phyloP scores from a whole-genome alignment of 495 filamentous ascomycete species.

The Xylaria sp. region DNA sequence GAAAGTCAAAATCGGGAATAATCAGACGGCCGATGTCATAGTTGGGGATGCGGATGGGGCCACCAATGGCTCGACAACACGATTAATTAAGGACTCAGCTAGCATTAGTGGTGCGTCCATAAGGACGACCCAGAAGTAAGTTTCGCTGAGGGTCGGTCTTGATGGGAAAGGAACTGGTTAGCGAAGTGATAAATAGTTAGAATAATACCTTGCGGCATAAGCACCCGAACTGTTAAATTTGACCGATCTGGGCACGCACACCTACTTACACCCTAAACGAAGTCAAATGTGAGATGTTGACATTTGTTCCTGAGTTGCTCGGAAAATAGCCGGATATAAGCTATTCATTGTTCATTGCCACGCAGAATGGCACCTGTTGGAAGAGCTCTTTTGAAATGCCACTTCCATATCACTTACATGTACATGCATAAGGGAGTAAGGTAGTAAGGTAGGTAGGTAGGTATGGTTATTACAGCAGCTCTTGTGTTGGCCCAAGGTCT shows the following conservation, averaged over 20 bases:
- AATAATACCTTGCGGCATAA: not conserved
- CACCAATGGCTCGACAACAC: constrained; percentile 28
- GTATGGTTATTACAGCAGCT: too few relatives aligned
- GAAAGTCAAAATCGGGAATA: constrained; percentile 75
- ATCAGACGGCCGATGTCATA: constrained; percentile 70
- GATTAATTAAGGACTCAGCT: constrained; percentile 27
- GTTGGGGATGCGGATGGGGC: constrained; percentile 78
- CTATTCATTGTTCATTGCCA: not conserved
- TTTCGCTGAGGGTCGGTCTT: not conserved
- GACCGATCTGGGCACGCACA: not conserved
- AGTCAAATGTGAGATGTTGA: not conserved
- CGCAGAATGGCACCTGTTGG: not conserved
- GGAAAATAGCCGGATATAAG: not conserved
- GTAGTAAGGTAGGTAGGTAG: too few relatives aligned
- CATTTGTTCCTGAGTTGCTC: not conserved
- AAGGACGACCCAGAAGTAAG: constrained; percentile 30
- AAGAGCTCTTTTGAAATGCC: not conserved
- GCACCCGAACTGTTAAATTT: not conserved
- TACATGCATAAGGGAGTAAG: too few relatives aligned
- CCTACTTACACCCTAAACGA: too few relatives aligned
- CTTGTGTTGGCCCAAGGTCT: too few relatives aligned
- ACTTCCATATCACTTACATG: too few relatives aligned
- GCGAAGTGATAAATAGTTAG: not conserved
- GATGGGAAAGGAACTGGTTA: not conserved
- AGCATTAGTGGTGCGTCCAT: constrained; percentile 30